A percentile compares a stretch with the other conserved stretches of the same genome.
phyloP scores from a whole-genome alignment of 2,329 filamentous ascomycete species.

The Chaetomiaceae sp. region DNA sequence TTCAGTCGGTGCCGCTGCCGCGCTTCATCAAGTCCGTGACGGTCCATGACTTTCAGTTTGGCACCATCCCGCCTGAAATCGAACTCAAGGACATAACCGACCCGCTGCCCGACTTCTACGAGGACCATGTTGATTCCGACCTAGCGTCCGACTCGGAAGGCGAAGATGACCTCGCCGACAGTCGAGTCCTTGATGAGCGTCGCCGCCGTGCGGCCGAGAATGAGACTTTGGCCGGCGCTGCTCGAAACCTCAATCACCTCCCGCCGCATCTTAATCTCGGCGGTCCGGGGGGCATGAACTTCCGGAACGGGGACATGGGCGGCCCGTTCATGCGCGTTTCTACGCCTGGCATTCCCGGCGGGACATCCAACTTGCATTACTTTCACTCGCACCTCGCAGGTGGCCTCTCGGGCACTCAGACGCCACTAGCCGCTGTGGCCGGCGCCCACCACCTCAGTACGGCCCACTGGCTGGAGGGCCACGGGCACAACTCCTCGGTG shows the following conservation, averaged over 20 bases:
- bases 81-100: slow-evolving; percentile 97
- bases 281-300: slow-evolving; percentile 25
- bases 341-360: slow-evolving; percentile 61
- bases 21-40: slow-evolving; percentile 96
- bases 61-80: slow-evolving; percentile 71
- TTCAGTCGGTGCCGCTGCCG: slow-evolving; percentile 84
- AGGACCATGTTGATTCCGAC: slow-evolving; percentile 63
- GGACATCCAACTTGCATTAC: slow-evolving; percentile 72
- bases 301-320: slow-evolving; percentile 37
- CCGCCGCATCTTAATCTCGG: slow-evolving; percentile 35
- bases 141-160: slow-evolving; percentile 50
- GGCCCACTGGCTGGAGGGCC: slow-evolving; percentile 38
- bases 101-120: slow-evolving; percentile 93
- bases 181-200: slow-evolving; percentile 31
- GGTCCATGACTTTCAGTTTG: slow-evolving; percentile 91
- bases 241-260: slow-evolving; percentile 20
- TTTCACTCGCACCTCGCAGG: slow-evolving; percentile 72
- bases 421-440: slow-evolving; percentile 72
- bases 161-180: slow-evolving; percentile 33
- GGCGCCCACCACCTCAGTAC: slow-evolving; percentile 55
- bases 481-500: slow-evolving; percentile 23
- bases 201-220: slow-evolving; percentile 20
- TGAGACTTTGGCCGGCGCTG: slow-evolving; percentile 8
- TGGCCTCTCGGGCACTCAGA: slow-evolving; percentile 68
- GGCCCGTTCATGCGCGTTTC: slow-evolving; percentile 53